Percentiles rank a stretch among this genome's conserved stretches.
These are phyloP conservation scores for Ceratocystis albifundus DNA, from an alignment of 2,329 filamentous ascomycete genomes.

Conservation along the genomic window DNA sequence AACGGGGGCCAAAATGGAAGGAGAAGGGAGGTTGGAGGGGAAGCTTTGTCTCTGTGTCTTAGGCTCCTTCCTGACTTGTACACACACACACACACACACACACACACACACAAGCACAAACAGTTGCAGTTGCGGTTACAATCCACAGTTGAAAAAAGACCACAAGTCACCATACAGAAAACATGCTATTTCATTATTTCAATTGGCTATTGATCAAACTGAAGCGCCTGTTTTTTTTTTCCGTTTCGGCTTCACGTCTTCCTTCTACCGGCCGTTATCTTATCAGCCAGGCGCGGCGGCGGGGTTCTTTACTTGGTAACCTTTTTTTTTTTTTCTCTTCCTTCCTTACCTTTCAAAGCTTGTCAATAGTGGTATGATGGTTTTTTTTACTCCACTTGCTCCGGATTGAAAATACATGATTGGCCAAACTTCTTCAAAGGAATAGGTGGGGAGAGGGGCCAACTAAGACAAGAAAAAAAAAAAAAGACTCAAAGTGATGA, in stretches of 20 bases:
- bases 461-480: not conserved
- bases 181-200: not conserved
- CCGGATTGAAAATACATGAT: slow-evolving; percentile 2
- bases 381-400: not conserved
- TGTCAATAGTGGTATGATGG: slow-evolving; percentile 4
- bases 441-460: slow-evolving; percentile 1
- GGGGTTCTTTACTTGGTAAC: not conserved
- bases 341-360: not conserved
- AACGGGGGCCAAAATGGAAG: slow-evolving; percentile 2
- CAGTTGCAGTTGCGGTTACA: no score
- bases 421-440: slow-evolving; percentile 5
- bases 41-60: not conserved
- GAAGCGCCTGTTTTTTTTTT: no score
- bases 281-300: slow-evolving; percentile 17
- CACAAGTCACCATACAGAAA: no score
- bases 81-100: not conserved
- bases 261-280: slow-evolving; percentile 15
- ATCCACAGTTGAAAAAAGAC: no score
- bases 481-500: slow-evolving; percentile 3
- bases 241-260: slow-evolving; percentile 4
- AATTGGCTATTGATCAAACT: not conserved
- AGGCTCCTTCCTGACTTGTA: slow-evolving; percentile 8
- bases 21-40: not conserved
- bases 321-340: not conserved
- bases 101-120: not conserved